A percentile compares a stretch with the other conserved stretches of the same genome.
Evolutionary conservation across 2,329 filamentous ascomycete species (phyloP).

Genomic region (Phialophora expanda): DNA sequence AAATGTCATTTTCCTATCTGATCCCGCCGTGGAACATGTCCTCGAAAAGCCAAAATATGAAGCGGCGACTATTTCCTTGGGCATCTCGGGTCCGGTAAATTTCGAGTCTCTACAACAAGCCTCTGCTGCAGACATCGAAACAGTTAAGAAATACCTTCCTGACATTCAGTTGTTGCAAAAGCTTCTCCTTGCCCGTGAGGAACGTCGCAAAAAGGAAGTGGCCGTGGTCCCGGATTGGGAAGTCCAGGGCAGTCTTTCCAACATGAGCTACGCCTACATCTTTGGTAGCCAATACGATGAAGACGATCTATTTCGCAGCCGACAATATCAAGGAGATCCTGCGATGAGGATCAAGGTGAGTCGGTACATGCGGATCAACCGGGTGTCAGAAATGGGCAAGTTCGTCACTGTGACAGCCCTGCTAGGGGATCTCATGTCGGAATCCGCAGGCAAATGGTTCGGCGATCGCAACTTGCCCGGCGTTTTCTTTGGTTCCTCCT

Average conservation of each 20-base stretch:
- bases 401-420: constrained; percentile 52
- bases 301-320: constrained; percentile 42
- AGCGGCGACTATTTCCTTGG: constrained; percentile 44
- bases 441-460: constrained; percentile 59
- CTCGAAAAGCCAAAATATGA: constrained; percentile 21
- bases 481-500: constrained; percentile 53
- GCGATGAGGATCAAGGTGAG: constrained; percentile 44
- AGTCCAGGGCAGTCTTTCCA: constrained; percentile 16
- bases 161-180: constrained; percentile 43
- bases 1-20: constrained; percentile 62
- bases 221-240: constrained; percentile 43
- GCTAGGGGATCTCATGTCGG: constrained; percentile 62
- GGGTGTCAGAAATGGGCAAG: constrained; percentile 39
- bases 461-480: constrained; percentile 58
- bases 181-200: constrained; percentile 22
- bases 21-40: constrained; percentile 40
- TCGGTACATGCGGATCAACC: constrained; percentile 13
- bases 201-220: constrained; percentile 21
- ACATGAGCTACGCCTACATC: constrained; percentile 7
- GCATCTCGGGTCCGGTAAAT: constrained; percentile 24
- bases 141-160: constrained; percentile 40
- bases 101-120: constrained; percentile 26
- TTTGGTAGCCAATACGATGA: constrained; percentile 41
- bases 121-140: constrained; percentile 34
- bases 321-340: constrained; percentile 50